Evolutionary conservation across 495 filamentous ascomycete species (phyloP).

Genomic region (Clohesyomyces aquaticus): DNA sequence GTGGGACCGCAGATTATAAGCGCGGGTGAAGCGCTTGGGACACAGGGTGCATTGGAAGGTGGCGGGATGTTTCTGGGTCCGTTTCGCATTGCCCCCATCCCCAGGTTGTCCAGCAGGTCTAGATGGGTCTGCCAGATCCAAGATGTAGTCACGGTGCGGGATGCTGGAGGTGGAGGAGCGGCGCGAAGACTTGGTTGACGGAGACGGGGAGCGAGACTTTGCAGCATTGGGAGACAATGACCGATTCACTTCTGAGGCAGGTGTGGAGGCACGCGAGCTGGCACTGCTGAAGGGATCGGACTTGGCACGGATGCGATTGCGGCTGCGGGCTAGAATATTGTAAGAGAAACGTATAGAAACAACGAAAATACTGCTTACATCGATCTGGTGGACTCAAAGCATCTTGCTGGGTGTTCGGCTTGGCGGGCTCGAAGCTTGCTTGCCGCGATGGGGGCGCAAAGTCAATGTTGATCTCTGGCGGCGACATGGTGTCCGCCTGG

Average conservation of each 20-base stretch:
- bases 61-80: slow-evolving; percentile 87
- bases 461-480: slow-evolving; percentile 90
- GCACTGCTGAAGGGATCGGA: slow-evolving; percentile 47
- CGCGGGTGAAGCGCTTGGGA: slow-evolving; percentile 55
- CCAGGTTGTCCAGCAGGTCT: slow-evolving; percentile 64
- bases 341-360: slow-evolving; percentile 1
- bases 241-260: slow-evolving; percentile 36
- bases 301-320: slow-evolving; percentile 49
- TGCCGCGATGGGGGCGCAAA: slow-evolving; percentile 75
- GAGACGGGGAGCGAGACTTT: slow-evolving; percentile 59
- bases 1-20: slow-evolving; percentile 55
- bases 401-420: slow-evolving; percentile 58
- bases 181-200: slow-evolving; percentile 57
- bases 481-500: slow-evolving; percentile 74
- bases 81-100: slow-evolving; percentile 56
- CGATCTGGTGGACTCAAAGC: slow-evolving; percentile 84
- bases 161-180: slow-evolving; percentile 89
- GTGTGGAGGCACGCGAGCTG: slow-evolving; percentile 44
- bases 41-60: slow-evolving; percentile 54
- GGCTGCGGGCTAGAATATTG: slow-evolving; percentile 42
- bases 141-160: slow-evolving; percentile 82
- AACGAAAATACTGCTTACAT: slow-evolving; percentile 26
- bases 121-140: slow-evolving; percentile 86
- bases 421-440: slow-evolving; percentile 70
- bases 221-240: slow-evolving; percentile 67